phyloP scores from a whole-genome alignment of 192 early-diverging fungal genomes.

The Phlyctochytrium arcticum region DNA sequence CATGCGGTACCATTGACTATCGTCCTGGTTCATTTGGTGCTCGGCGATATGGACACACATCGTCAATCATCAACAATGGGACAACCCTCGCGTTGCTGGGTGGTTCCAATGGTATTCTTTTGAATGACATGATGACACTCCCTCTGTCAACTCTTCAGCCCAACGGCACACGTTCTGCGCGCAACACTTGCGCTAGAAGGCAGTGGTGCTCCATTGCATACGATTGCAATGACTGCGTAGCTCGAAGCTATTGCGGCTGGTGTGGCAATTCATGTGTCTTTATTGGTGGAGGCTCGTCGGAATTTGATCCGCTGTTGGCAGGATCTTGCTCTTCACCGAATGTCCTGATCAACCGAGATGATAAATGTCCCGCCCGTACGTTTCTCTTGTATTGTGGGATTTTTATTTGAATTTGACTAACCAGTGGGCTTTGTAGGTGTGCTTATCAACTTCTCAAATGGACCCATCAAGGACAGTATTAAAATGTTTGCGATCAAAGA shows the following conservation, averaged over 20 bases:
- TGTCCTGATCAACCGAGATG: too few relatives aligned
- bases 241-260: slow-evolving; percentile 20
- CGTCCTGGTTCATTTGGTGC: background rate
- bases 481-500: too few relatives aligned
- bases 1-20: background rate
- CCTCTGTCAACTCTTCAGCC: background rate
- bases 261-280: slow-evolving; percentile 18
- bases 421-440: too few relatives aligned
- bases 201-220: slow-evolving; percentile 13
- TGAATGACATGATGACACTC: slow-evolving; percentile 12
- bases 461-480: too few relatives aligned
- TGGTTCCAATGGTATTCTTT: slow-evolving; percentile 11
- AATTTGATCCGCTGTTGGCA: too few relatives aligned
- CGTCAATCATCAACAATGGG: background rate
- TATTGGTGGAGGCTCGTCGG: background rate
- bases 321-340: too few relatives aligned
- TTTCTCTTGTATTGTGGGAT: too few relatives aligned
- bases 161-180: background rate
- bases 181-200: background rate
- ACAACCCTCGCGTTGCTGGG: background rate
- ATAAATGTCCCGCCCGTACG: too few relatives aligned
- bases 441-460: too few relatives aligned
- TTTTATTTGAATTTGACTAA: too few relatives aligned
- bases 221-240: slow-evolving; percentile 27
- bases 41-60: background rate